These are phyloP conservation scores for Mycena leptocephala DNA, from an alignment of 768 basidiomycete species.

Conservation along the genomic window DNA sequence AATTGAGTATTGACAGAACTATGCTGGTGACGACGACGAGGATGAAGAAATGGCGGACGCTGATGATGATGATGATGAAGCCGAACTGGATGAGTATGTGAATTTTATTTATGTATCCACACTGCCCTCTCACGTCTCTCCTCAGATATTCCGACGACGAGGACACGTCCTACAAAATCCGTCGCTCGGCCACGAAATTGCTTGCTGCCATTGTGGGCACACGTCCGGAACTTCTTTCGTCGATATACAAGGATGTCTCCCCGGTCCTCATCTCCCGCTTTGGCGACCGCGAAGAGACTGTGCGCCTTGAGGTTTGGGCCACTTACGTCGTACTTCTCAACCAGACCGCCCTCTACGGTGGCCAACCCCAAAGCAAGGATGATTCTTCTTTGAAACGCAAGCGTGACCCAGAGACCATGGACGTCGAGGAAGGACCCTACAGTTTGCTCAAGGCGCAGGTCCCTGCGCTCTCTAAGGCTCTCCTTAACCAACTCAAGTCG, in stretches of 20 bases:
- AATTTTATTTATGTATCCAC: not conserved
- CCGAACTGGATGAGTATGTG: constrained; percentile 83
- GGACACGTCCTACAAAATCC: constrained; percentile 98
- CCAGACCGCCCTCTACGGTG: constrained; percentile 89
- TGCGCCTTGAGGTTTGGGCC: constrained; percentile 92
- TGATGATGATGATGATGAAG: constrained; percentile 87
- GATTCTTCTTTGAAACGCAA: constrained; percentile 78
- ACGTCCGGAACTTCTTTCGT: constrained; percentile 87
- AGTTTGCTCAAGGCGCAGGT: constrained; percentile 83
- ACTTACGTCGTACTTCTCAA: constrained; percentile 87
- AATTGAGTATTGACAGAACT: constrained; percentile 56
- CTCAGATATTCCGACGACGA: constrained; percentile 96
- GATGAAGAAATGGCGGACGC: constrained; percentile 77
- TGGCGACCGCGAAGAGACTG: constrained; percentile 95
- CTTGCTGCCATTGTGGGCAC: constrained; percentile 90
- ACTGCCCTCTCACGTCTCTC: constrained; percentile 23
- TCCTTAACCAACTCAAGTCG: constrained; percentile 89
- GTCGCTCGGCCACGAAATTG: constrained; percentile 93
- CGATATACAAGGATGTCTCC: constrained; percentile 88
- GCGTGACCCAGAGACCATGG: constrained; percentile 81
- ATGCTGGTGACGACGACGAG: constrained; percentile 65
- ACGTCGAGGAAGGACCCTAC: constrained; percentile 84
- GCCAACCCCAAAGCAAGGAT: constrained; percentile 68
- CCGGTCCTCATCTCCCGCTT: constrained; percentile 94
- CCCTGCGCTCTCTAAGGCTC: constrained; percentile 82